These are phyloP conservation scores for Mucor ambiguus DNA, from an alignment of 371 early-diverging fungal genomes.

Conservation along the genomic window DNA sequence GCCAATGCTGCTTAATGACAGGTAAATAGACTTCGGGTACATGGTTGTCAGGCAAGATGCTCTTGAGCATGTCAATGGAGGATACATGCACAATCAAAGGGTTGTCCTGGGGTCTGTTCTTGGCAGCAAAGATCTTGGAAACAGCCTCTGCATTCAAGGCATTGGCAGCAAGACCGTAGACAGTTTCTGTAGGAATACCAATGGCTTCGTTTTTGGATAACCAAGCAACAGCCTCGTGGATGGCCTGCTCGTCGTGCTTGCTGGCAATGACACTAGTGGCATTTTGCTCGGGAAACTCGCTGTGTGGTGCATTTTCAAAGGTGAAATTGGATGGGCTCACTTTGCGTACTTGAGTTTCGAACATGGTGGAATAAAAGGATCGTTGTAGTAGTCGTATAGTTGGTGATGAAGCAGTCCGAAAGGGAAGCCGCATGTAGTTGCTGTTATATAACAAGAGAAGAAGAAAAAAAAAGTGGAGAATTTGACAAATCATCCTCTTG, in stretches of 20 bases:
- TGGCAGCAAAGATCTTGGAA: constrained; percentile 86
- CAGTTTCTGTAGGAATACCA: constrained; percentile 99
- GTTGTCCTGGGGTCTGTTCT: constrained; percentile 97
- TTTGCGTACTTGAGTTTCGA: constrained; percentile 23
- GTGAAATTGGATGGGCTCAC: constrained; percentile 18
- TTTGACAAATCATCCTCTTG: not conserved
- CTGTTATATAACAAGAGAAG: not conserved
- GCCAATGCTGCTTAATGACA: constrained; percentile 87
- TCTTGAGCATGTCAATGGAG: constrained; percentile 85
- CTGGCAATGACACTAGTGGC: constrained; percentile 26
- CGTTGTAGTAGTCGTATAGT: constrained; percentile 12
- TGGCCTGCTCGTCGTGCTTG: constrained; percentile 29
- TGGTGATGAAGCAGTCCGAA: not conserved
- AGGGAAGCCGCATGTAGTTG: constrained; percentile 3
- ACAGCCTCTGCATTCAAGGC: constrained; percentile 81
- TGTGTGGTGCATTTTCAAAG: constrained; percentile 8
- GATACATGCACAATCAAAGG: constrained; percentile 99
- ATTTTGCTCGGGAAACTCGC: constrained; percentile 28
- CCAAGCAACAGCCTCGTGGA: constrained; percentile 51
- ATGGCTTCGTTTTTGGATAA: constrained; percentile 65
- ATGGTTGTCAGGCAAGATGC: constrained; percentile 57
- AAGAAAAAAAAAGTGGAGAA: constrained; percentile 2
- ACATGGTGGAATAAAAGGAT: constrained; percentile 23
- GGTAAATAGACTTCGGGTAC: constrained; percentile 71
- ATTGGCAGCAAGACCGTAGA: constrained; percentile 98